Percentiles rank a stretch among this genome's conserved stretches.
These are phyloP conservation scores for Mycena galericulata DNA, from an alignment of 768 basidiomycete species.

Conservation along the genomic window DNA sequence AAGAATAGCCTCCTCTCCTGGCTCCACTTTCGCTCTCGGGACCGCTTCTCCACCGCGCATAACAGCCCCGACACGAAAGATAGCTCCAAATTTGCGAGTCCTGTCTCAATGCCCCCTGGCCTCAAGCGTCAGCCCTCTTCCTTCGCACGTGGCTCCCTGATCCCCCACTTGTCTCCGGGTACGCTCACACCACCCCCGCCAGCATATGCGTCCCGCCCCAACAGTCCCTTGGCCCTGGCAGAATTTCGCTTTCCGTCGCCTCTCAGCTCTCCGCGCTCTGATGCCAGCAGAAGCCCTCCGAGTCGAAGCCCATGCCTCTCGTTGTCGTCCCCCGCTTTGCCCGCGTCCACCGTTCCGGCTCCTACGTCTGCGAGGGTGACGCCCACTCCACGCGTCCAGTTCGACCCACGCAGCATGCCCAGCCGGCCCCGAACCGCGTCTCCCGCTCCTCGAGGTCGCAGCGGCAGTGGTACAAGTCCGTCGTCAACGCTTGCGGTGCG, in stretches of 20 bases:
- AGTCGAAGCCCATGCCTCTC: background rate
- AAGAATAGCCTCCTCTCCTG: conserved; percentile 39
- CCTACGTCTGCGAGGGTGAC: background rate
- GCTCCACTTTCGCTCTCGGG: conserved; percentile 45
- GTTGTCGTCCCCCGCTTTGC: conserved; percentile 1
- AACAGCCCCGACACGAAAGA: conserved; percentile 12
- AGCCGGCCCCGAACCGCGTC: conserved; percentile 1
- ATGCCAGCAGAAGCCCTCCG: conserved; percentile 9
- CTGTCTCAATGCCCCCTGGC: background rate
- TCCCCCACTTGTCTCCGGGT: conserved; percentile 28
- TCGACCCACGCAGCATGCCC: conserved; percentile 2
- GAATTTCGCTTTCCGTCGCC: conserved; percentile 24
- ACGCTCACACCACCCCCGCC: conserved; percentile 32
- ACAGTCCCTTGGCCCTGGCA: conserved; percentile 20
- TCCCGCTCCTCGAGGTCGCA: conserved; percentile 20
- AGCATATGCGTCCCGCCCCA: conserved; percentile 31
- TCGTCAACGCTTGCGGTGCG: conserved; percentile 21
- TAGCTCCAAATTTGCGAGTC: conserved; percentile 1
- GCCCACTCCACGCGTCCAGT: conserved; percentile 1
- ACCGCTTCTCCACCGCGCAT: conserved; percentile 39
- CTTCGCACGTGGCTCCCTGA: conserved; percentile 32
- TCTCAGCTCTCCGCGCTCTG: conserved; percentile 15
- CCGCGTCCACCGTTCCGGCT: background rate
- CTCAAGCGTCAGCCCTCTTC: conserved; percentile 26
- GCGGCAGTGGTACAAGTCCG: conserved; percentile 2